Conservation (phyloP, 129 eudicot genomes). For the Kitagawia praeruptora region DNA sequence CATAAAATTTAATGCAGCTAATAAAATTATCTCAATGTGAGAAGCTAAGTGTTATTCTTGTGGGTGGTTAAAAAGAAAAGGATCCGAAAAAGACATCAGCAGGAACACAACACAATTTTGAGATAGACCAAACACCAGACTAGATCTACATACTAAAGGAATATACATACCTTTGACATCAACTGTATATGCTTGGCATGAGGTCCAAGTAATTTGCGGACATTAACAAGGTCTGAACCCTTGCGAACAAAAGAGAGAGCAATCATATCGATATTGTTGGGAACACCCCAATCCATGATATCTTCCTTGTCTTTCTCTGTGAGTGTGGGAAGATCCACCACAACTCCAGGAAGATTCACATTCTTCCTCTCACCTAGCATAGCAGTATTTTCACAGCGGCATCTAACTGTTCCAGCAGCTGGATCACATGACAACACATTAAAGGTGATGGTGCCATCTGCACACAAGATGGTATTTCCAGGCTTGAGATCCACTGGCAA, state of each 20-base stretch:
- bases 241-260: conserved; percentile 74
- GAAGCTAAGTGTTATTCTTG: neutral
- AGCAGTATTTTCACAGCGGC: conserved; percentile 86
- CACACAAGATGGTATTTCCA: conserved; percentile 72
- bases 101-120: neutral
- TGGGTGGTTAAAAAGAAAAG: neutral
- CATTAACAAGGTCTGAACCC: conserved; percentile 75
- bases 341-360: conserved; percentile 85
- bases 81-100: neutral
- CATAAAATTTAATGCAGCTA: neutral
- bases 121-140: neutral
- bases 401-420: conserved; percentile 68
- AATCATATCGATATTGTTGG: conserved; percentile 72
- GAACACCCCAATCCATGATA: conserved; percentile 72
- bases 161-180: conserved; percentile 59
- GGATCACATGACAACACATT: conserved; percentile 66
- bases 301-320: conserved; percentile 83
- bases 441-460: conserved; percentile 86
- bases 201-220: conserved; percentile 62
- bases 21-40: neutral
- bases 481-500: conserved; percentile 75
- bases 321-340: conserved; percentile 74
- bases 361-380: conserved; percentile 80
- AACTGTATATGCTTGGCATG: conserved; percentile 59
- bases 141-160: neutral